Conservation (phyloP, 176 grass and related monocot genomes). For the Calamus simplicifolius region DNA sequence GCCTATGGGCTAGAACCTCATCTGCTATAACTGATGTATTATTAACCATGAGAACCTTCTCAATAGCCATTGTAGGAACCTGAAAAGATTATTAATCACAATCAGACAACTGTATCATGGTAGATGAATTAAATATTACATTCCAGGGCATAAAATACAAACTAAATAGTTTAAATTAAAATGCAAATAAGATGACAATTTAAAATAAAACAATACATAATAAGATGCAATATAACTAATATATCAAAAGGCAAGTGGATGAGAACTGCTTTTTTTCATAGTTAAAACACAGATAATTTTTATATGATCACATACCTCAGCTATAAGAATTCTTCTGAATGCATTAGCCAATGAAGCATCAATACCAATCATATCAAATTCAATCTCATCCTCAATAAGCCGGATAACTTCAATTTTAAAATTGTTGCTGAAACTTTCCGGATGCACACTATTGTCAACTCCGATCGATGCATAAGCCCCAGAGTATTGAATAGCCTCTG, state of each 20-base stretch:
- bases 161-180: too few species aligned
- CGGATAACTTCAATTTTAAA: slow-evolving; percentile 62
- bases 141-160: too few species aligned
- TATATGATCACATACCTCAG: slow-evolving; percentile 44
- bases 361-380: slow-evolving; percentile 95
- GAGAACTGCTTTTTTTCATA: too few species aligned
- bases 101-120: not conserved
- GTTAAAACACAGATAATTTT: too few species aligned
- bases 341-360: slow-evolving; percentile 88
- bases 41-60: slow-evolving; percentile 80
- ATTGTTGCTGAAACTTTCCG: slow-evolving; percentile 44
- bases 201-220: too few species aligned
- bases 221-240: not conserved
- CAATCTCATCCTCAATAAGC: slow-evolving; percentile 77
- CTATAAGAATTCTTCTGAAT: slow-evolving; percentile 75
- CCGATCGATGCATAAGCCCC: slow-evolving; percentile 59
- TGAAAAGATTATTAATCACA: slow-evolving; percentile 18
- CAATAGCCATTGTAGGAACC: slow-evolving; percentile 94
- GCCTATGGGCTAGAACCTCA: slow-evolving; percentile 77
- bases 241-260: not conserved
- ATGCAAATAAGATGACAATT: too few species aligned
- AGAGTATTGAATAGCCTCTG: slow-evolving; percentile 63
- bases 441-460: slow-evolving; percentile 49
- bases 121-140: too few species aligned
- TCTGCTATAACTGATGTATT: slow-evolving; percentile 90